Conservation (phyloP, 805 yeast species). For the Candida piceae region DNA sequence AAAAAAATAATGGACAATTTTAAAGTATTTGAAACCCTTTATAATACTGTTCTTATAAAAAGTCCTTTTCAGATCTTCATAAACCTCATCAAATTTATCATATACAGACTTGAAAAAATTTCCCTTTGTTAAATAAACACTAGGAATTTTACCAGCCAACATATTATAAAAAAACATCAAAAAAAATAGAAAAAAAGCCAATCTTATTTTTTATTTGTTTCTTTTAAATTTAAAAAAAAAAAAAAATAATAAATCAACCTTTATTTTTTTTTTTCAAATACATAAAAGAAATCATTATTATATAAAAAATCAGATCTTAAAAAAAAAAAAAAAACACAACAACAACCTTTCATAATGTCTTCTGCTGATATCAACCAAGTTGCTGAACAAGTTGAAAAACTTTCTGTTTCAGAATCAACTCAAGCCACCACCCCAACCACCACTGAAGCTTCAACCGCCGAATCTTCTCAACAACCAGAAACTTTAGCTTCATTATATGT, state of each 20-base stretch:
- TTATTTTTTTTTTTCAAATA: too few relatives aligned
- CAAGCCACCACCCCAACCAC: conserved; percentile 29
- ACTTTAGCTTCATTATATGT: conserved; percentile 86
- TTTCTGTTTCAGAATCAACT: conserved; percentile 28
- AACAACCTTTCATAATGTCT: conserved; percentile 22
- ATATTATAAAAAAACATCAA: conserved; percentile 12
- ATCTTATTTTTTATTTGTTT: conserved; percentile 10
- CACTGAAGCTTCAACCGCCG: conserved; percentile 30
- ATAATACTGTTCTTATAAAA: too few relatives aligned
- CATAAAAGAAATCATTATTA: too few relatives aligned
- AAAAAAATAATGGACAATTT: too few relatives aligned
- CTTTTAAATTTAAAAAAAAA: conserved; percentile 1
- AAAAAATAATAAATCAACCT: too few relatives aligned
- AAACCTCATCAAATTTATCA: not conserved
- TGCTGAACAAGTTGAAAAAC: conserved; percentile 31
- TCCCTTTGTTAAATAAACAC: not conserved
- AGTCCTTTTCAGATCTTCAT: too few relatives aligned
- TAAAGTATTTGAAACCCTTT: too few relatives aligned
- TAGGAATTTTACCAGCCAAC: not conserved
- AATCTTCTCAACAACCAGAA: conserved; percentile 42
- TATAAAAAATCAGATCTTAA: conserved; percentile 4
- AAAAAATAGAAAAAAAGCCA: conserved; percentile 16
- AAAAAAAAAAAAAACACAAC: conserved; percentile 14
- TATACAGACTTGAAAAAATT: not conserved
- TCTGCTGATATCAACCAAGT: conserved; percentile 31